Evolutionary conservation across 805 yeast species (phyloP).

Genomic region (Cyberlindnera petersonii): DNA sequence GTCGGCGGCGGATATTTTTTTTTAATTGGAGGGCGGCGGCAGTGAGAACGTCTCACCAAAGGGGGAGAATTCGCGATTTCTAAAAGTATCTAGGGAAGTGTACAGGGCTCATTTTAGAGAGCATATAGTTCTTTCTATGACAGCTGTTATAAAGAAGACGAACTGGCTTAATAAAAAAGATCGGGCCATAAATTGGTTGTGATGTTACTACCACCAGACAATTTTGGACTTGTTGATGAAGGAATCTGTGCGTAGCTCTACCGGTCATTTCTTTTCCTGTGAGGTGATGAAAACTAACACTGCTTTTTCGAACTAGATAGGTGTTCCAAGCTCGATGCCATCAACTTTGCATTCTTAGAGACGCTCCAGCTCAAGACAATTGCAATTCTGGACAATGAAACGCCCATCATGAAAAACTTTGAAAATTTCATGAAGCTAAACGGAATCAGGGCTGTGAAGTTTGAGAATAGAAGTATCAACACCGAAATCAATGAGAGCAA

Average conservation of each 20-base stretch:
- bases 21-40: not conserved
- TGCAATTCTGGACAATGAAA: constrained; percentile 77
- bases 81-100: too few relatives aligned
- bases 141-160: not conserved
- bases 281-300: not conserved
- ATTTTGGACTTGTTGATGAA: constrained; percentile 86
- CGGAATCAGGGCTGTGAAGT: constrained; percentile 42
- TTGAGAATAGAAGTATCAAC: constrained; percentile 30
- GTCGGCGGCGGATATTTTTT: constrained; percentile 3
- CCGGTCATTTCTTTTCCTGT: not conserved
- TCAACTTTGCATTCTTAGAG: constrained; percentile 72
- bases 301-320: constrained; percentile 40
- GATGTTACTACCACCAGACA: constrained; percentile 91
- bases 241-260: constrained; percentile 49
- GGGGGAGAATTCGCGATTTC: too few relatives aligned
- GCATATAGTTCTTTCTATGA: not conserved
- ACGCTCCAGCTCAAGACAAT: constrained; percentile 68
- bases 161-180: not conserved
- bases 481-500: constrained; percentile 23
- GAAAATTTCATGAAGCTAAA: constrained; percentile 59
- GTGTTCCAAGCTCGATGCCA: constrained; percentile 72
- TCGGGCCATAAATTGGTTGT: too few relatives aligned
- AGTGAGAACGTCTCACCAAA: too few relatives aligned
- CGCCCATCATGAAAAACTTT: constrained; percentile 65
- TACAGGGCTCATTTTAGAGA: too few relatives aligned